A percentile compares a stretch with the other conserved stretches of the same genome.
Conservation (phyloP, 352 stramenopile species). For the Lagenidium giganteum region DNA sequence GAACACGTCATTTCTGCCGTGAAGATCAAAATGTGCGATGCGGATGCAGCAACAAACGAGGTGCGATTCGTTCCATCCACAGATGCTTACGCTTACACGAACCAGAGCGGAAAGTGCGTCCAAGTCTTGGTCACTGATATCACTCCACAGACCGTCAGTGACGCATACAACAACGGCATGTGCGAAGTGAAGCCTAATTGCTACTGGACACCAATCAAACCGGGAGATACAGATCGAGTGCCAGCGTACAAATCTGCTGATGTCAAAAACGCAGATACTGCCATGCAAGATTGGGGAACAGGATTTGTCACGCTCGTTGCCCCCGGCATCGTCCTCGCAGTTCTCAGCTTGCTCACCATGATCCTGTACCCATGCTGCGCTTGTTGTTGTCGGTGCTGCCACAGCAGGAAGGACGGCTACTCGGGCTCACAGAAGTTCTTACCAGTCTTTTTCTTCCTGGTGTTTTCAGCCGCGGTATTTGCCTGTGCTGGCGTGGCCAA, state of each 20-base stretch:
- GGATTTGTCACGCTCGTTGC: constrained; percentile 50
- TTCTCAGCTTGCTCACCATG: constrained; percentile 62
- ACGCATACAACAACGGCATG: constrained; percentile 22
- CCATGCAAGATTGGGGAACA: constrained; percentile 40
- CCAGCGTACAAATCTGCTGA: constrained; percentile 26
- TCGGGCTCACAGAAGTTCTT: constrained; percentile 64
- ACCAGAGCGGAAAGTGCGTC: constrained; percentile 28
- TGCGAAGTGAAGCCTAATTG: constrained; percentile 67
- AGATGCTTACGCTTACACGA: constrained; percentile 30
- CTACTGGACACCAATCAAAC: constrained; percentile 45
- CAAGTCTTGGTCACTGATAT: constrained; percentile 12
- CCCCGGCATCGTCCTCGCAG: constrained; percentile 43
- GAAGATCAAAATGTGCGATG: constrained; percentile 49
- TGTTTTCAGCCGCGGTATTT: constrained; percentile 51
- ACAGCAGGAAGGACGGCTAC: constrained; percentile 59
- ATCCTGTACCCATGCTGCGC: constrained; percentile 67
- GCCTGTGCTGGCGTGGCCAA: constrained; percentile 39
- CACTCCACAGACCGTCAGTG: constrained; percentile 17
- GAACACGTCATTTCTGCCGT: constrained; percentile 46
- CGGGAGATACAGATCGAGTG: constrained; percentile 22
- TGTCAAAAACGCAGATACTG: constrained; percentile 9
- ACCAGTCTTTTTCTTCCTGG: constrained; percentile 55
- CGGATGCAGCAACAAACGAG: constrained; percentile 3
- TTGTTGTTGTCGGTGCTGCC: constrained; percentile 72
- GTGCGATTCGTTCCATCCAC: constrained; percentile 29